Evolutionary conservation across 2,329 filamentous ascomycete genomes (phyloP).

Genomic region (Onygenales sp.): DNA sequence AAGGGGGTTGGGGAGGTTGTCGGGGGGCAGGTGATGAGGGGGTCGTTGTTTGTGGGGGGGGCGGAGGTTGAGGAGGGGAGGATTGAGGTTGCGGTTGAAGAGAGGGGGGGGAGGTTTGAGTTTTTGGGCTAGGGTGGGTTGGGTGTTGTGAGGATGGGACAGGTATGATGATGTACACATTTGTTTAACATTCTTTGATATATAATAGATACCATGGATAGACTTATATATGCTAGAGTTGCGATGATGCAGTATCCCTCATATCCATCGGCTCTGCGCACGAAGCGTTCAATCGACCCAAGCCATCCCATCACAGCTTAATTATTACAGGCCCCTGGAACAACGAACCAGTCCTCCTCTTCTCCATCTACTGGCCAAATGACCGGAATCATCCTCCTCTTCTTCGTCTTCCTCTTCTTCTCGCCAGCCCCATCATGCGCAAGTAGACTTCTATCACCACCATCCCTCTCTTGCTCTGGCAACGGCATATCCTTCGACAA

Average conservation of each 20-base stretch:
- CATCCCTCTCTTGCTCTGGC: not conserved
- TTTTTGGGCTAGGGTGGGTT: slow-evolving; percentile 53
- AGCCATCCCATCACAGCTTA: not conserved
- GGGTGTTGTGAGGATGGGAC: not conserved
- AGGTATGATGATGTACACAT: not conserved
- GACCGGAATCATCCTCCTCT: slow-evolving; percentile 20
- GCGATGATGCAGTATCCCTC: not conserved
- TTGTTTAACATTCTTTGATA: not conserved
- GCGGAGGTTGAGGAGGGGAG: slow-evolving; percentile 75
- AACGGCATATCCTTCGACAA: not conserved
- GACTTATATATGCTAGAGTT: not conserved
- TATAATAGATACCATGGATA: not conserved
- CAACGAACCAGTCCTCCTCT: slow-evolving; percentile 8
- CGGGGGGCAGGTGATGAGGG: slow-evolving; percentile 78
- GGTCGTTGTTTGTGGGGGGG: slow-evolving; percentile 68
- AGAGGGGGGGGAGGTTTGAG: slow-evolving; percentile 64
- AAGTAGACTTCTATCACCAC: not conserved
- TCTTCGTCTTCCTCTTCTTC: slow-evolving; percentile 9
- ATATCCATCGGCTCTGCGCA: not conserved
- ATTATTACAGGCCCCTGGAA: not conserved
- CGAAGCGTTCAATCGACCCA: not conserved
- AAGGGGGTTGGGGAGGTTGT: slow-evolving; percentile 86
- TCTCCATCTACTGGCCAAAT: slow-evolving; percentile 20
- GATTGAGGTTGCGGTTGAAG: slow-evolving; percentile 75
- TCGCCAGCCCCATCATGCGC: not conserved